Conservation (phyloP, 257 asterid genomes). For the Jaltomata sinuosa region DNA sequence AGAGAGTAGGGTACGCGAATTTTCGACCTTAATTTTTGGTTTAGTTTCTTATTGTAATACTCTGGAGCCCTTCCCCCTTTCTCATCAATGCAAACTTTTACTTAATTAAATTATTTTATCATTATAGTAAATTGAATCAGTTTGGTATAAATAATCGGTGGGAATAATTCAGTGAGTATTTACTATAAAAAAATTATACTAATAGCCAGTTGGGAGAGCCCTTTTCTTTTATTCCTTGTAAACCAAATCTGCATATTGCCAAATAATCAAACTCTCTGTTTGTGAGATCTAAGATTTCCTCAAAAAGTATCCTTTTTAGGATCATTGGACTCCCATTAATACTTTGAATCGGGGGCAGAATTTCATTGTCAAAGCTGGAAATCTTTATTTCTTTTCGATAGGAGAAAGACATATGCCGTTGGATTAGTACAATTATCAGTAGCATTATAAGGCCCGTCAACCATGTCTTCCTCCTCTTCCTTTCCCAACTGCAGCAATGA, state of each 20-base stretch:
- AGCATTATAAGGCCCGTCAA: not conserved
- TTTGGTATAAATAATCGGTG: not conserved
- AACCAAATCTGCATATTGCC: not conserved
- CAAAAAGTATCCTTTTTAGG: not conserved
- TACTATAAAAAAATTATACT: not conserved
- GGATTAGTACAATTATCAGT: not conserved
- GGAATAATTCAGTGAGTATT: not conserved
- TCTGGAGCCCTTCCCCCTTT: too few relatives aligned
- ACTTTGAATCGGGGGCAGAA: not conserved
- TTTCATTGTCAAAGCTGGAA: not conserved
- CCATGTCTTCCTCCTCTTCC: not conserved
- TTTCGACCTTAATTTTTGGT: too few relatives aligned
- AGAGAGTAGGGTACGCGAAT: too few relatives aligned
- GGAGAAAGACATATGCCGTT: not conserved
- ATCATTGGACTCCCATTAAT: too few relatives aligned
- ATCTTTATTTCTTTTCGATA: not conserved
- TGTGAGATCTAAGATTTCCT: not conserved
- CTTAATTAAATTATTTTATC: not conserved
- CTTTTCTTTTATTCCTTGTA: not conserved
- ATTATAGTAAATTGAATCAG: not conserved
- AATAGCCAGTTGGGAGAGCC: not conserved
- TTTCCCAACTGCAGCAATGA: conserved; percentile 29
- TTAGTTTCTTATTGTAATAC: too few relatives aligned
- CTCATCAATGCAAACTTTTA: not conserved
- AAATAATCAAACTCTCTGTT: not conserved